Percentiles rank a stretch among this genome's conserved stretches.
Conservation (phyloP, 2,329 filamentous ascomycete genomes). For the Penicillium sp. region DNA sequence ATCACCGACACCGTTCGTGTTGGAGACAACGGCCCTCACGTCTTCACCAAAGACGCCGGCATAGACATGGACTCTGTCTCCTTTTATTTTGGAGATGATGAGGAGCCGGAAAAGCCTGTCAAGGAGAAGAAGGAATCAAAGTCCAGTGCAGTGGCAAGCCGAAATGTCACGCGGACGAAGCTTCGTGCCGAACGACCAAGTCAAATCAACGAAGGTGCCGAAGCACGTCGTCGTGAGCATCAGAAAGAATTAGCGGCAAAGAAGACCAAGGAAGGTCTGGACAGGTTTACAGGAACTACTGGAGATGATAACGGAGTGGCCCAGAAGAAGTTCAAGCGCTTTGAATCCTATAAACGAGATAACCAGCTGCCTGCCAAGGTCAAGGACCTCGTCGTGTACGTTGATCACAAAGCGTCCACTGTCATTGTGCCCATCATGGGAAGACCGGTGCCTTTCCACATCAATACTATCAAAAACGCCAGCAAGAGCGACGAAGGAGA, state of each 20-base stretch:
- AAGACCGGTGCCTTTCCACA: slow-evolving; percentile 94
- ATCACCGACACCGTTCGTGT: slow-evolving; percentile 93
- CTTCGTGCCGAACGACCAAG: slow-evolving; percentile 85
- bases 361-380: slow-evolving; percentile 83
- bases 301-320: slow-evolving; percentile 82
- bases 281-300: slow-evolving; percentile 78
- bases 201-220: slow-evolving; percentile 82
- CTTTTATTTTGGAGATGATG: slow-evolving; percentile 98
- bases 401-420: slow-evolving; percentile 84
- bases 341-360: slow-evolving; percentile 97
- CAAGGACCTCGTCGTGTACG: slow-evolving; percentile 80
- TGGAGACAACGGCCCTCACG: slow-evolving; percentile 60
- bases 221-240: slow-evolving; percentile 80
- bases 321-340: slow-evolving; percentile 97
- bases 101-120: slow-evolving; percentile 71
- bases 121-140: slow-evolving; percentile 78
- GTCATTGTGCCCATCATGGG: slow-evolving; percentile 96
- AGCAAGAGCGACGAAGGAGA: slow-evolving; percentile 96
- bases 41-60: slow-evolving; percentile 91
- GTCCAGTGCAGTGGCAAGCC: slow-evolving; percentile 81
- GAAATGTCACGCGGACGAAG: slow-evolving; percentile 92
- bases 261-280: slow-evolving; percentile 84
- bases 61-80: slow-evolving; percentile 90
- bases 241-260: slow-evolving; percentile 83
- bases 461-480: slow-evolving; percentile 96